Percentiles rank a stretch among this genome's conserved stretches.
These are phyloP conservation scores for Tetrastigma voinierianum DNA, from an alignment of 164 flowering plant genomes.

Conservation along the genomic window DNA sequence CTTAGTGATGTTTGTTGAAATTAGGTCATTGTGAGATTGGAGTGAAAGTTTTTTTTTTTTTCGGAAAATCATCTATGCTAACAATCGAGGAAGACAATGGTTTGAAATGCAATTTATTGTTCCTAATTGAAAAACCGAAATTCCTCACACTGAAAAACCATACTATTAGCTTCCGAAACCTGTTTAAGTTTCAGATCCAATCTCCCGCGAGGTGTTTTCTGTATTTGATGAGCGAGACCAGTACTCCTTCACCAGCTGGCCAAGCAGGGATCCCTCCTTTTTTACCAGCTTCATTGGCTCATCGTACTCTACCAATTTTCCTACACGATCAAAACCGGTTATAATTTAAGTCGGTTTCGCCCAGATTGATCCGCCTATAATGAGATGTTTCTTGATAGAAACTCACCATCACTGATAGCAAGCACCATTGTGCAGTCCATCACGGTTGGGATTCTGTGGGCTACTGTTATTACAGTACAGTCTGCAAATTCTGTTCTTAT, in stretches of 20 bases:
- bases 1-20: too few relatives aligned
- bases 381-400: neutral
- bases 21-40: too few relatives aligned
- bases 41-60: too few relatives aligned
- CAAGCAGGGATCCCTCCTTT: slow-evolving; percentile 35
- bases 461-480: too few relatives aligned
- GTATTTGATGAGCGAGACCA: slow-evolving; percentile 27
- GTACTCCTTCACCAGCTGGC: slow-evolving; percentile 37
- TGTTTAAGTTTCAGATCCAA: neutral
- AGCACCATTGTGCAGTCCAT: slow-evolving; percentile 60
- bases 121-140: too few relatives aligned
- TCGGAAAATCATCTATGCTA: too few relatives aligned
- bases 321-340: slow-evolving; percentile 12
- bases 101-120: neutral
- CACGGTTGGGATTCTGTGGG: too few relatives aligned
- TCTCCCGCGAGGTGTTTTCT: slow-evolving; percentile 4
- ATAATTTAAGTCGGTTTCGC: neutral
- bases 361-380: neutral
- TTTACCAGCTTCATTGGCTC: slow-evolving; percentile 39
- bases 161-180: too few relatives aligned
- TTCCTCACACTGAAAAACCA: too few relatives aligned
- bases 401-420: slow-evolving; percentile 35
- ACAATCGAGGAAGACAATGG: too few relatives aligned
- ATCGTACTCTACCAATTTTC: slow-evolving; percentile 34
- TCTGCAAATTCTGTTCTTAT: slow-evolving; percentile 55